phyloP scores from a whole-genome alignment of 176 grass and related monocot genomes.

The Avena insularis region DNA sequence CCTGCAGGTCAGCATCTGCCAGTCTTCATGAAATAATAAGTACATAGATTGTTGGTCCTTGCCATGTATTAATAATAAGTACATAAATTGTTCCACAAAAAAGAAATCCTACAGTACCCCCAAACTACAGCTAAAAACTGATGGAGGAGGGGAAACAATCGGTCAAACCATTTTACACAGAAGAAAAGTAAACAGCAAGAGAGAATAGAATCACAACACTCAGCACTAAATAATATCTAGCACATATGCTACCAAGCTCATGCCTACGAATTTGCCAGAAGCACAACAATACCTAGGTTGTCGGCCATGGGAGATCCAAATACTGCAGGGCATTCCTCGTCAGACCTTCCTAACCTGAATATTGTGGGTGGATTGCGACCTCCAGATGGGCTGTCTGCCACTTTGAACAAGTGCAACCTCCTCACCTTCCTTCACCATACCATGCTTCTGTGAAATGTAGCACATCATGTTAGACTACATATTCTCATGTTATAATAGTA shows the following conservation, averaged over 20 bases:
- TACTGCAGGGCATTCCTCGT: background rate
- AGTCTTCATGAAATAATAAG: background rate
- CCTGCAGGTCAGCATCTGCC: no score
- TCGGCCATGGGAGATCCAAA: background rate
- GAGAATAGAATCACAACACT: conserved; percentile 40
- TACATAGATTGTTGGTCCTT: background rate
- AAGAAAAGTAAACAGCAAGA: conserved; percentile 23
- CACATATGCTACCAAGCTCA: conserved; percentile 19
- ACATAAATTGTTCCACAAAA: conserved; percentile 22
- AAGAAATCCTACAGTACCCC: conserved; percentile 18
- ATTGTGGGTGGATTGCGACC: conserved; percentile 94
- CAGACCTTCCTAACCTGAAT: conserved; percentile 91
- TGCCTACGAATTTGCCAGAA: background rate
- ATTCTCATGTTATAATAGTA: conserved; percentile 1
- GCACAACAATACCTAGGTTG: conserved; percentile 19
- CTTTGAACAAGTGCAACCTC: conserved; percentile 95
- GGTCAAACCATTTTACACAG: conserved; percentile 40
- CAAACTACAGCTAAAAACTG: conserved; percentile 33
- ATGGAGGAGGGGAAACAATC: background rate
- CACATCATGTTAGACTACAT: conserved; percentile 32
- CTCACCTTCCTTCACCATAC: conserved; percentile 92
- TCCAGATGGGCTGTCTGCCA: conserved; percentile 90
- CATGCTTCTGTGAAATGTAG: conserved; percentile 72
- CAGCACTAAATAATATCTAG: conserved; percentile 2
- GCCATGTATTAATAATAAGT: background rate